phyloP scores from a whole-genome alignment of 257 asterid species.

The Forsythia viridissima region DNA sequence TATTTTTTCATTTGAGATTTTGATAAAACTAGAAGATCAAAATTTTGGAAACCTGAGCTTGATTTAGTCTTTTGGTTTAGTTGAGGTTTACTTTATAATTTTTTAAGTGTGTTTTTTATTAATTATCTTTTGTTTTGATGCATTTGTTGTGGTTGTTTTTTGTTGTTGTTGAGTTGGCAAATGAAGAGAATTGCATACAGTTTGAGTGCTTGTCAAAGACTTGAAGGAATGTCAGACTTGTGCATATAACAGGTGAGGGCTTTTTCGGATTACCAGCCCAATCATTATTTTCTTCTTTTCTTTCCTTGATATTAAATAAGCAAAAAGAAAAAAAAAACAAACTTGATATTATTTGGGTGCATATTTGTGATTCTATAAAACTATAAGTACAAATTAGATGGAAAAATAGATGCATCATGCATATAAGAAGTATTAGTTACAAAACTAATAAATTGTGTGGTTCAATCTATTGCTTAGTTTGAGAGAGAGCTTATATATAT shows the following conservation, averaged over 20 bases:
- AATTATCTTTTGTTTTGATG: slow-evolving; percentile 14
- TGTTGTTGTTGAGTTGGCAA: slow-evolving; percentile 30
- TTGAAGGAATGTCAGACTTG: slow-evolving; percentile 67
- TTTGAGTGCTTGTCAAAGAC: slow-evolving; percentile 50
- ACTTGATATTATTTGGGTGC: not conserved
- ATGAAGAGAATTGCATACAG: slow-evolving; percentile 43
- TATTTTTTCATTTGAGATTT: not conserved
- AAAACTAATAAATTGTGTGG: not conserved
- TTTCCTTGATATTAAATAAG: not conserved
- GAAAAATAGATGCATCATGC: not conserved
- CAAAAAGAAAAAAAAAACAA: not conserved
- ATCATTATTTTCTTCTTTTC: not conserved
- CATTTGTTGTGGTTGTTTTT: slow-evolving; percentile 19
- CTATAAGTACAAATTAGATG: not conserved
- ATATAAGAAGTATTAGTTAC: not conserved
- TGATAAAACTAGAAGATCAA: not conserved
- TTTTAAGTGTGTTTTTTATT: not conserved
- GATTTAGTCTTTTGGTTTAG: not conserved
- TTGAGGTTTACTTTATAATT: not conserved
- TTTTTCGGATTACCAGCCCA: not conserved
- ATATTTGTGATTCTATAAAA: not conserved
- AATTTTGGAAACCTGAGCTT: not conserved
- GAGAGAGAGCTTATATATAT: not conserved
- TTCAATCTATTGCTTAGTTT: not conserved
- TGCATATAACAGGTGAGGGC: slow-evolving; percentile 49